A percentile compares a stretch with the other conserved stretches of the same genome.
These are phyloP conservation scores for Fraxinus pennsylvanica DNA, from an alignment of 257 asterid genomes.

Conservation along the genomic window DNA sequence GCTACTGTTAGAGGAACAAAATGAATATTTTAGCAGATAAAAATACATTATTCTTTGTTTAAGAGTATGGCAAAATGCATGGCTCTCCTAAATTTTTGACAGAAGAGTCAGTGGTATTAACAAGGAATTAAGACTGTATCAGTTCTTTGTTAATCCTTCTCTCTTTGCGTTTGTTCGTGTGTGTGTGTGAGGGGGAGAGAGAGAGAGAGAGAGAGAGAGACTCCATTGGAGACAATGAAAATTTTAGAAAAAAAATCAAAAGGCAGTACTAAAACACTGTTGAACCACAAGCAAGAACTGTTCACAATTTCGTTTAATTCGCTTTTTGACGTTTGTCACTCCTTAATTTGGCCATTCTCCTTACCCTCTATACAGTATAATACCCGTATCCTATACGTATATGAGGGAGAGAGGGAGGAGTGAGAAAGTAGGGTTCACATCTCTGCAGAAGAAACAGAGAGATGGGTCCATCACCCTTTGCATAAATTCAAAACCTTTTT, in stretches of 20 bases:
- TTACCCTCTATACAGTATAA: neutral
- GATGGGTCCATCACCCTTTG: conserved; percentile 54
- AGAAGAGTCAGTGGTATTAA: neutral
- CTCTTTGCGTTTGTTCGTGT: conserved; percentile 1
- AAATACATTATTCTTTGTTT: neutral
- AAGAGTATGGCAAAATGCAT: neutral
- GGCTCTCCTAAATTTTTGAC: neutral
- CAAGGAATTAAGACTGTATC: neutral
- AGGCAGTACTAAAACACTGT: conserved; percentile 35
- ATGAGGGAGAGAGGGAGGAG: neutral
- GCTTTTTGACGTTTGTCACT: conserved; percentile 26
- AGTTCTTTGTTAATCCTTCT: conserved; percentile 3
- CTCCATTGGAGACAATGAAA: neutral
- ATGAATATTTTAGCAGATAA: neutral
- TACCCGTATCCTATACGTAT: conserved; percentile 5
- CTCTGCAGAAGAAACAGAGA: conserved; percentile 21
- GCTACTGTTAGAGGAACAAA: neutral
- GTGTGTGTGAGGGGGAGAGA: neutral
- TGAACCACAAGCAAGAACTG: conserved; percentile 30
- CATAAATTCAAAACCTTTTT: conserved; percentile 52
- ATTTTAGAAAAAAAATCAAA: conserved; percentile 34
- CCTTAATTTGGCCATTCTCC: neutral
- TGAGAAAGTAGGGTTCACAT: conserved; percentile 14
- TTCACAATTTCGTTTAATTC: conserved; percentile 16
- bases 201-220: no score